Percentiles rank a stretch among this genome's conserved stretches.
These are phyloP conservation scores for Chrysophaeum taylorii DNA, from an alignment of 352 stramenopile species.

Conservation along the genomic window DNA sequence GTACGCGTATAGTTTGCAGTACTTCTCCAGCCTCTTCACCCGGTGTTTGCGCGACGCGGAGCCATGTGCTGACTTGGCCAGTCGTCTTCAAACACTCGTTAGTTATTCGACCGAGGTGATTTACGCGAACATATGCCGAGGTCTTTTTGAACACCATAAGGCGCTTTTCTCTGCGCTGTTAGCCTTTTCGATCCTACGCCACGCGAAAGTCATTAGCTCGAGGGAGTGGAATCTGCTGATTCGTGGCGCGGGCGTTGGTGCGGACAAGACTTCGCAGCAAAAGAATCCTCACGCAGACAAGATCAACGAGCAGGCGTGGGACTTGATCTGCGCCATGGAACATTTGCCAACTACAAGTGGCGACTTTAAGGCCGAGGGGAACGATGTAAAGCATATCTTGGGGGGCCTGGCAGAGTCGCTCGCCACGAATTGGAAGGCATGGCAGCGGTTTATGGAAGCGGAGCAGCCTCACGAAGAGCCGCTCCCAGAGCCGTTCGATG, in stretches of 20 bases:
- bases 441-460: conserved; percentile 53
- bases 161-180: conserved; percentile 83
- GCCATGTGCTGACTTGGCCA: conserved; percentile 32
- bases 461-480: conserved; percentile 71
- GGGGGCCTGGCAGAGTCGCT: conserved; percentile 43
- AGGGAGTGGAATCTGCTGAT: conserved; percentile 77
- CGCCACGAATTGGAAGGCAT: conserved; percentile 44
- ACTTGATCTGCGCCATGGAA: conserved; percentile 71
- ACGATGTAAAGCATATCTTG: conserved; percentile 51
- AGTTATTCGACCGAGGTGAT: conserved; percentile 74
- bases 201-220: conserved; percentile 53
- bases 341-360: no score
- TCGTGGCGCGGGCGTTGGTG: conserved; percentile 42
- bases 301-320: conserved; percentile 76
- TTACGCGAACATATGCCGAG: conserved; percentile 83
- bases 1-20: conserved; percentile 91
- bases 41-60: conserved; percentile 65
- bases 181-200: conserved; percentile 79
- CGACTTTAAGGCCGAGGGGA: conserved; percentile 64
- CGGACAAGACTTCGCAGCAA: conserved; percentile 17
- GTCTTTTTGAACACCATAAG: conserved; percentile 74
- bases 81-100: conserved; percentile 64
- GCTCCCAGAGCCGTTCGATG: conserved; percentile 74
- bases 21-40: conserved; percentile 84
- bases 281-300: conserved; percentile 54